A percentile compares a stretch with the other conserved stretches of the same genome.
Evolutionary conservation across 805 yeast genomes (phyloP).

Genomic region (Candida ponderosae): DNA sequence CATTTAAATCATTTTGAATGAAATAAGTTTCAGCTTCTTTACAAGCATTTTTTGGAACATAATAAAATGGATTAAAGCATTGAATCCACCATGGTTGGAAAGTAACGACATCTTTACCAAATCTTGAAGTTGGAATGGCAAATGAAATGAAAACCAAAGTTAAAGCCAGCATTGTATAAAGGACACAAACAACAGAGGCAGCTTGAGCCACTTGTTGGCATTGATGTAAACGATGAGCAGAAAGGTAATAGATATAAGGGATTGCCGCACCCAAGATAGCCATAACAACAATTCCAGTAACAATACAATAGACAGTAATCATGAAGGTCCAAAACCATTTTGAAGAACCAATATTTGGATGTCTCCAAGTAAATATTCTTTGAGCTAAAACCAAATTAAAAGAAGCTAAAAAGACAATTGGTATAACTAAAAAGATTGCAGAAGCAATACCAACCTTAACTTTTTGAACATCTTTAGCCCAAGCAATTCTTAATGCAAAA

Average conservation of each 20-base stretch:
- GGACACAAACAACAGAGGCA: conserved; percentile 35
- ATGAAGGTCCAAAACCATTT: conserved; percentile 41
- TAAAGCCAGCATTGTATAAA: conserved; percentile 49
- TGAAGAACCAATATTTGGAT: conserved; percentile 59
- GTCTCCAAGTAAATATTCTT: conserved; percentile 70
- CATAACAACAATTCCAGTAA: conserved; percentile 53
- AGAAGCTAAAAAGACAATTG: conserved; percentile 51
- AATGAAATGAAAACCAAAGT: conserved; percentile 43
- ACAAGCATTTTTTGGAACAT: conserved; percentile 45
- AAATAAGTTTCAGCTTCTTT: conserved; percentile 39
- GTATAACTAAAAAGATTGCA: conserved; percentile 46
- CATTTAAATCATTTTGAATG: conserved; percentile 38
- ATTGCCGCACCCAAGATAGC: conserved; percentile 56
- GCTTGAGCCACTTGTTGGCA: conserved; percentile 50
- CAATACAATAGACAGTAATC: conserved; percentile 43
- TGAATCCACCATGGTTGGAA: conserved; percentile 80
- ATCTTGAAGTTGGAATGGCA: conserved; percentile 44
- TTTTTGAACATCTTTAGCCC: conserved; percentile 46
- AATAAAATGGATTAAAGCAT: conserved; percentile 50
- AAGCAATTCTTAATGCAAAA: conserved; percentile 45
- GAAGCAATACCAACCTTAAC: conserved; percentile 47
- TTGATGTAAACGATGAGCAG: conserved; percentile 34
- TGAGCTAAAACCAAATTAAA: conserved; percentile 62
- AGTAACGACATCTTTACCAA: conserved; percentile 41
- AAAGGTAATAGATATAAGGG: conserved; percentile 51